A percentile compares a stretch with the other conserved stretches of the same genome.
These are phyloP conservation scores for Penicillium lividum DNA, from an alignment of 495 filamentous ascomycete genomes.

Conservation along the genomic window DNA sequence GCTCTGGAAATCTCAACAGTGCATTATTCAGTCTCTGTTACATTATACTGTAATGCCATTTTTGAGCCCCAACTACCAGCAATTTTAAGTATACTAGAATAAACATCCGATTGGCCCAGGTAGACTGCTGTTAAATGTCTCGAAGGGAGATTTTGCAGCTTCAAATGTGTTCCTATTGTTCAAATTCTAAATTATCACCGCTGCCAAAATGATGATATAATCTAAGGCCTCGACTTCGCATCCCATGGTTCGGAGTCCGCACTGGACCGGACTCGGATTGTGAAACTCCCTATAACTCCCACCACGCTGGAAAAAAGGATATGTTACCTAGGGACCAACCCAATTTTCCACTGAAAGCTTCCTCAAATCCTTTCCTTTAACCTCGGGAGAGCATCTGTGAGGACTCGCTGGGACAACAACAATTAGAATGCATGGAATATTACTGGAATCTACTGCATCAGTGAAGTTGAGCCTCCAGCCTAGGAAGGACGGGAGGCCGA, in stretches of 20 bases:
- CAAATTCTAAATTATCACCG: too few relatives aligned
- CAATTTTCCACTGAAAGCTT: not conserved
- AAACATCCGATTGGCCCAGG: too few relatives aligned
- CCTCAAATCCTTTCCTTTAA: not conserved
- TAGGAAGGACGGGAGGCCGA: not conserved
- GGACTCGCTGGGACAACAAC: too few relatives aligned
- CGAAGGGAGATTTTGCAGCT: too few relatives aligned
- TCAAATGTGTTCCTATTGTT: too few relatives aligned
- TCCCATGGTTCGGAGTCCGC: conserved; percentile 21
- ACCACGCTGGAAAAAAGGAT: not conserved
- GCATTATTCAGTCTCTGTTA: too few relatives aligned
- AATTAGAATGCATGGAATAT: conserved; percentile 2
- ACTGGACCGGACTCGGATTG: conserved; percentile 6
- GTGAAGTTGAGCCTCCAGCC: not conserved
- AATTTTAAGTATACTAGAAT: too few relatives aligned
- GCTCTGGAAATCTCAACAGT: too few relatives aligned
- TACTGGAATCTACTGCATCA: not conserved
- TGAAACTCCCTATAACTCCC: conserved; percentile 3
- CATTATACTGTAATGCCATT: too few relatives aligned
- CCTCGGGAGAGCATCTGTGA: not conserved
- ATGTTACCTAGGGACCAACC: not conserved
- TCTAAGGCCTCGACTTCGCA: conserved; percentile 4
- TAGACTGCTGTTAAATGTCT: too few relatives aligned
- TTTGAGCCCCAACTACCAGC: too few relatives aligned
- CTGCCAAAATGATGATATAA: conserved; percentile 4